Evolutionary conservation across 2,329 filamentous ascomycete species (phyloP).

Genomic region (Emericellopsis cladophorae): DNA sequence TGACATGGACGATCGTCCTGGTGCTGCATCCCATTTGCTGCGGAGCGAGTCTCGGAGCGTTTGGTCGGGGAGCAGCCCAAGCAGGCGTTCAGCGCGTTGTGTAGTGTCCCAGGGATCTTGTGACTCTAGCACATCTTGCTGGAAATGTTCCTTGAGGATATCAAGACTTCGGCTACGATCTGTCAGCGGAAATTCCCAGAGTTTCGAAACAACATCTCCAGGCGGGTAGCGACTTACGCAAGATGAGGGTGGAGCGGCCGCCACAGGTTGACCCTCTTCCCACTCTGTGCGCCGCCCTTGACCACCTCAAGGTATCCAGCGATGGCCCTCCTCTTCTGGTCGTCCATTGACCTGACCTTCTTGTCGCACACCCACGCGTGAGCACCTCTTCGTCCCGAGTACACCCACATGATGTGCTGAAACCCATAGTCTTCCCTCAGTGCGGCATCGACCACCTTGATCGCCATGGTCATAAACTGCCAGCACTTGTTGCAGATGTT

Average conservation of each 20-base stretch:
- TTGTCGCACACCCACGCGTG: slow-evolving; percentile 98
- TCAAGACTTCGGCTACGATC: slow-evolving; percentile 63
- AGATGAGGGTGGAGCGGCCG: slow-evolving; percentile 86
- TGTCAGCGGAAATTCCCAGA: no score
- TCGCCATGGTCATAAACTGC: slow-evolving; percentile 95
- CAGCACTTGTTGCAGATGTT: slow-evolving; percentile 93
- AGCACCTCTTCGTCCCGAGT: slow-evolving; percentile 88
- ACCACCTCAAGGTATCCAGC: slow-evolving; percentile 84
- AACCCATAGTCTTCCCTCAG: slow-evolving; percentile 93
- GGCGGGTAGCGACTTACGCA: slow-evolving; percentile 31
- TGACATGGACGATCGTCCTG: slow-evolving; percentile 58
- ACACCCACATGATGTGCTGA: slow-evolving; percentile 95
- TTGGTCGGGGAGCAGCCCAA: slow-evolving; percentile 75
- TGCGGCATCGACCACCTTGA: slow-evolving; percentile 81
- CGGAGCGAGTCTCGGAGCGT: slow-evolving; percentile 65
- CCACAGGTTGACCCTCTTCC: slow-evolving; percentile 74
- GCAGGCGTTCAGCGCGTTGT: slow-evolving; percentile 62
- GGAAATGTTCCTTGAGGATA: slow-evolving; percentile 74
- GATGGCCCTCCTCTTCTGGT: slow-evolving; percentile 72
- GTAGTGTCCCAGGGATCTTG: slow-evolving; percentile 75
- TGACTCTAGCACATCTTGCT: slow-evolving; percentile 63
- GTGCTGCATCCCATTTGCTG: slow-evolving; percentile 82
- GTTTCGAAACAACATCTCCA: not conserved
- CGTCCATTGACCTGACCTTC: slow-evolving; percentile 71
- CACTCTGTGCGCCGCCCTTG: slow-evolving; percentile 73